A percentile compares a stretch with the other conserved stretches of the same genome.
These are phyloP conservation scores for Erodium texanum DNA, from an alignment of 441 rosid species.

Conservation along the genomic window DNA sequence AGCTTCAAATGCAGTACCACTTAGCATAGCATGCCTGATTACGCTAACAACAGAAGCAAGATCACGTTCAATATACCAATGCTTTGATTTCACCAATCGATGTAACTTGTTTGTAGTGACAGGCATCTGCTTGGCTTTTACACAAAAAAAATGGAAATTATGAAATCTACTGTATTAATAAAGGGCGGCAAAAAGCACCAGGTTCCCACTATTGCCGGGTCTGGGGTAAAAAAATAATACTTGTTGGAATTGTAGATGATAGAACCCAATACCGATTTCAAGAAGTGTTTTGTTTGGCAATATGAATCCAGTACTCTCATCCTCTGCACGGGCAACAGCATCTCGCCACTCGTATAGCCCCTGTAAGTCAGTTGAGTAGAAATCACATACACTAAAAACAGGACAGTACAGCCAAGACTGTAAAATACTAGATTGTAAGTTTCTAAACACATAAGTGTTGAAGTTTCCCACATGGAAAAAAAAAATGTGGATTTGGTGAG, in stretches of 20 bases:
- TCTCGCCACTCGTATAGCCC: conserved; percentile 88
- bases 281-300: conserved; percentile 79
- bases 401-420: conserved; percentile 44
- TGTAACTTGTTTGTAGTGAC: conserved; percentile 45
- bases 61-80: conserved; percentile 57
- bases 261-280: conserved; percentile 51
- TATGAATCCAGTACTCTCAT: conserved; percentile 90
- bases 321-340: conserved; percentile 68
- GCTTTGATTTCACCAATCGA: conserved; percentile 51
- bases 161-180: conserved; percentile 12
- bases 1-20: conserved; percentile 55
- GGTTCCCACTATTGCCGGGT: too few species aligned
- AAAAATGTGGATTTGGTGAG: too few species aligned
- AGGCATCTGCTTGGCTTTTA: conserved; percentile 83
- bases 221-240: conserved; percentile 31
- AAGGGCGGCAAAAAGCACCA: background rate
- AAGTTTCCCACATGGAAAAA: conserved; percentile 38
- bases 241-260: conserved; percentile 21
- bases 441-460: too few species aligned
- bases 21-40: conserved; percentile 59
- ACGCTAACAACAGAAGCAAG: conserved; percentile 48
- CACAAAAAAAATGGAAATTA: conserved; percentile 15
- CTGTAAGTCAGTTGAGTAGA: conserved; percentile 29
- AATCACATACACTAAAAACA: background rate
- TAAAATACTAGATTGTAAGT: too few species aligned